phyloP scores from a whole-genome alignment of 768 basidiomycete species.

The Krasilnikovozyma curviuscula region DNA sequence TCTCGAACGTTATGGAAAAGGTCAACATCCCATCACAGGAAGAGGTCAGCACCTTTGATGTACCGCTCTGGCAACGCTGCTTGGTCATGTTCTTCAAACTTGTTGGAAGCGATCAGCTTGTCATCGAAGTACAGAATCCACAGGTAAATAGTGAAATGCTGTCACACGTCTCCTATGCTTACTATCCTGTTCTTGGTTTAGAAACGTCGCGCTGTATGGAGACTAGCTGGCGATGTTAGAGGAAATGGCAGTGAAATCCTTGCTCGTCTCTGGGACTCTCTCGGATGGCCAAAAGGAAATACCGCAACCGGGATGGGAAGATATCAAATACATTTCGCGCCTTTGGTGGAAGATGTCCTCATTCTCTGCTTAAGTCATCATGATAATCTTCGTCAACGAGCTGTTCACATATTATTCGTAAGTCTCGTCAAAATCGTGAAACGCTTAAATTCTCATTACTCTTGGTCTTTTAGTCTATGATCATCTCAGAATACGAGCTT shows the following conservation, averaged over 20 bases:
- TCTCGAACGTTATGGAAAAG: slow-evolving; percentile 53
- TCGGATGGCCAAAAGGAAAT: slow-evolving; percentile 52
- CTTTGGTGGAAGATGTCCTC: slow-evolving; percentile 73
- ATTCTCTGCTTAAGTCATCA: slow-evolving; percentile 87
- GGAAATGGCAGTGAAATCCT: slow-evolving; percentile 74
- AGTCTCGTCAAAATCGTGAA: not conserved
- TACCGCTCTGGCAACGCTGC: slow-evolving; percentile 57
- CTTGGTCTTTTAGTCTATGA: slow-evolving; percentile 42
- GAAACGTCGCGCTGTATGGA: slow-evolving; percentile 91
- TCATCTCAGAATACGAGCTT: slow-evolving; percentile 73
- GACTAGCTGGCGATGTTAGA: slow-evolving; percentile 83
- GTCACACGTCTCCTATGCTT: not conserved
- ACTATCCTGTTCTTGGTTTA: slow-evolving; percentile 21
- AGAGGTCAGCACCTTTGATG: slow-evolving; percentile 48
- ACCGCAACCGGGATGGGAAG: slow-evolving; percentile 47
- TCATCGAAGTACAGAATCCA: slow-evolving; percentile 85
- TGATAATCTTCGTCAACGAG: slow-evolving; percentile 71
- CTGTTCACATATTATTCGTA: slow-evolving; percentile 70
- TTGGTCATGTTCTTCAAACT: slow-evolving; percentile 67
- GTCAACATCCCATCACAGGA: slow-evolving; percentile 47
- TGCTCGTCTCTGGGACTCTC: slow-evolving; percentile 60
- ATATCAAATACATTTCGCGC: slow-evolving; percentile 63
- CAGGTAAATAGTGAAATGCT: slow-evolving; percentile 37
- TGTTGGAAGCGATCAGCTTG: slow-evolving; percentile 70
- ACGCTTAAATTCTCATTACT: not conserved